Conservation (phyloP, 164 flowering plant species). For the Piper longum region DNA sequence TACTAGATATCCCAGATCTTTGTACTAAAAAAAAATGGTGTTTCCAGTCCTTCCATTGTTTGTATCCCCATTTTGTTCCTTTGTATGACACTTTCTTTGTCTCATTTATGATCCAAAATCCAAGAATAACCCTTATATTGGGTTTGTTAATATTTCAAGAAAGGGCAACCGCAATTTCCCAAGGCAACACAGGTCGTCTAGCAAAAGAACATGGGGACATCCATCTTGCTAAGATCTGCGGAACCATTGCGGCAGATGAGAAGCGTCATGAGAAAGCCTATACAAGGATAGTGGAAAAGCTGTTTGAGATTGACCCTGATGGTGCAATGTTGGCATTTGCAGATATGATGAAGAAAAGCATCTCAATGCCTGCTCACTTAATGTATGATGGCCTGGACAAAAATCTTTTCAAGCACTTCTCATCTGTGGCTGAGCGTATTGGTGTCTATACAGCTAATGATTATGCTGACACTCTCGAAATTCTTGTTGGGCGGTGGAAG, state of each 20-base stretch:
- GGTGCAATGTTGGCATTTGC: slow-evolving; percentile 25
- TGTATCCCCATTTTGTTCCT: neutral
- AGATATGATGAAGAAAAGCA: no score
- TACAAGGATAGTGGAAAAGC: slow-evolving; percentile 53
- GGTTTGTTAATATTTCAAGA: slow-evolving; percentile 74
- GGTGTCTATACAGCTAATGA: no score
- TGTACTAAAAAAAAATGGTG: neutral
- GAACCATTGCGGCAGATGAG: slow-evolving; percentile 26
- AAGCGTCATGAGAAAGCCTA: slow-evolving; percentile 63
- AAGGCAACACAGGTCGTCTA: slow-evolving; percentile 59
- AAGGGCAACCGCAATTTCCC: slow-evolving; percentile 60
- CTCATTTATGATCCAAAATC: slow-evolving; percentile 40
- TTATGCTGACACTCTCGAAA: slow-evolving; percentile 56
- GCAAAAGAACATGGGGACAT: slow-evolving; percentile 52
- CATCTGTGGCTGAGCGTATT: slow-evolving; percentile 24
- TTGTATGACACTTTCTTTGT: neutral
- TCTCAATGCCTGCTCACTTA: no score
- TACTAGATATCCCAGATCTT: neutral
- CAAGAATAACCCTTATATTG: slow-evolving; percentile 67
- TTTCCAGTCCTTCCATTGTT: neutral
- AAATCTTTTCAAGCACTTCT: slow-evolving; percentile 39
- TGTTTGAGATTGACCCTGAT: slow-evolving; percentile 58
- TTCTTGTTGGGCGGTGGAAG: slow-evolving; percentile 61
- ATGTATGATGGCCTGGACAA: slow-evolving; percentile 45
- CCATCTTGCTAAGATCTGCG: slow-evolving; percentile 45